These are phyloP conservation scores for Elongisporangium anandrum DNA, from an alignment of 352 stramenopile genomes.

Conservation along the genomic window DNA sequence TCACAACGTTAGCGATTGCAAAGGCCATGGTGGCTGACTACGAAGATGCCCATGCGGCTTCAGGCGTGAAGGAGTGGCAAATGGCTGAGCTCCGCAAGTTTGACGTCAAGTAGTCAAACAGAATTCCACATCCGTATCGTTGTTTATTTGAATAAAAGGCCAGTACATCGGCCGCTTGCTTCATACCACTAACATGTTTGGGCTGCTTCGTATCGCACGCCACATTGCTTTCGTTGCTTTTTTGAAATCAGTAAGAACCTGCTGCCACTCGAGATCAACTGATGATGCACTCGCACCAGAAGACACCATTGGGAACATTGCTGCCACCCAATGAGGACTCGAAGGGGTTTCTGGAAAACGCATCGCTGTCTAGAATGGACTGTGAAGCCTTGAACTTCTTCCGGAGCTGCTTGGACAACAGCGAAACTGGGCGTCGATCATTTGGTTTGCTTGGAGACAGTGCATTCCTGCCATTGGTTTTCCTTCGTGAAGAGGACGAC, in stretches of 20 bases:
- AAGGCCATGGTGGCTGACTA: conserved; percentile 72
- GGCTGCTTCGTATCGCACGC: no score
- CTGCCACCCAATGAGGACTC: conserved; percentile 14
- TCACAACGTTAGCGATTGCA: conserved; percentile 42
- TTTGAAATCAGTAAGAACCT: background rate
- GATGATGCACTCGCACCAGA: conserved; percentile 63
- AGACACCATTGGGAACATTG: conserved; percentile 19
- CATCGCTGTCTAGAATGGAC: conserved; percentile 14
- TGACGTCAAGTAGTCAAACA: conserved; percentile 7
- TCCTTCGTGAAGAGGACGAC: background rate
- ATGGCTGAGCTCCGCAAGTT: conserved; percentile 55
- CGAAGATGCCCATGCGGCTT: conserved; percentile 24
- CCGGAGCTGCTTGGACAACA: conserved; percentile 40
- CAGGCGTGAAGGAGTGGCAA: conserved; percentile 41
- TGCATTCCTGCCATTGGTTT: conserved; percentile 5
- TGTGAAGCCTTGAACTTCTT: conserved; percentile 47
- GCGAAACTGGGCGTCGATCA: conserved; percentile 17
- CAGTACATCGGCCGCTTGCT: no score
- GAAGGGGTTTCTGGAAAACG: conserved; percentile 30
- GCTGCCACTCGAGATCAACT: conserved; percentile 20
- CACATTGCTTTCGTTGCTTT: no score
- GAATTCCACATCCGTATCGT: no score
- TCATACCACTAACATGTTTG: no score
- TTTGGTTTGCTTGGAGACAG: conserved; percentile 19
- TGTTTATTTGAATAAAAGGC: no score